phyloP scores from a whole-genome alignment of 345 rosid species.

The Aurinia saxatilis region DNA sequence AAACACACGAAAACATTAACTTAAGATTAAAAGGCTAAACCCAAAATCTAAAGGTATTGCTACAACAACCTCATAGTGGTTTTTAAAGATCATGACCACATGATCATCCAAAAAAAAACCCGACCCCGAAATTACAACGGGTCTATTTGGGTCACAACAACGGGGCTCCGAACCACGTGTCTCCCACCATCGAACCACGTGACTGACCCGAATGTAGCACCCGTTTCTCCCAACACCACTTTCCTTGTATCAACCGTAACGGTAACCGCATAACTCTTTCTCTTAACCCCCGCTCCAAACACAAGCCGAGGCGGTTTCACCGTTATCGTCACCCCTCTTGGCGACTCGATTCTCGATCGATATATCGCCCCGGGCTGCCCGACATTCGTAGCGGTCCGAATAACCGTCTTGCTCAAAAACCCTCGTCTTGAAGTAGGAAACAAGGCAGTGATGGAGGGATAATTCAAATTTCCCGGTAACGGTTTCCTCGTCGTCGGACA shows the following conservation, averaged over 20 bases:
- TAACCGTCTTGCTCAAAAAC: constrained; percentile 32
- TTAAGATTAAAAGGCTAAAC: background rate
- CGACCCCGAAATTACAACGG: constrained; percentile 10
- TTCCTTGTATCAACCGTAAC: constrained; percentile 42
- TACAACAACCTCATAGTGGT: constrained; percentile 8
- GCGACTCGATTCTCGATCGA: constrained; percentile 38
- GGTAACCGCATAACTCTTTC: constrained; percentile 50
- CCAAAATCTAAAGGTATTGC: constrained; percentile 19
- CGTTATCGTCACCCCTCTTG: constrained; percentile 47
- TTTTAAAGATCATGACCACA: constrained; percentile 21
- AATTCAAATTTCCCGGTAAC: constrained; percentile 60
- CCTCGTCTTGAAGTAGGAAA: constrained; percentile 41
- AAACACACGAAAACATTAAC: constrained; percentile 2
- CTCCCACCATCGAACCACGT: constrained; percentile 71
- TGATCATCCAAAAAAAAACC: constrained; percentile 13
- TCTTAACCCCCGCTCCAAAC: constrained; percentile 43
- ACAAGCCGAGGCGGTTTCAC: constrained; percentile 55
- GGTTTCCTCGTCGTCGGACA: constrained; percentile 53
- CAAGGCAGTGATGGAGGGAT: constrained; percentile 72
- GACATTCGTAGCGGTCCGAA: constrained; percentile 68
- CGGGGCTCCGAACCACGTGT: constrained; percentile 66
- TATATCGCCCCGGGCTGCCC: constrained; percentile 44
- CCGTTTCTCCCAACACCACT: constrained; percentile 48
- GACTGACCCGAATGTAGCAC: constrained; percentile 66
- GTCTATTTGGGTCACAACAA: constrained; percentile 49